phyloP scores from a whole-genome alignment of 495 filamentous ascomycete species.

The Aspergillus indologenus region DNA sequence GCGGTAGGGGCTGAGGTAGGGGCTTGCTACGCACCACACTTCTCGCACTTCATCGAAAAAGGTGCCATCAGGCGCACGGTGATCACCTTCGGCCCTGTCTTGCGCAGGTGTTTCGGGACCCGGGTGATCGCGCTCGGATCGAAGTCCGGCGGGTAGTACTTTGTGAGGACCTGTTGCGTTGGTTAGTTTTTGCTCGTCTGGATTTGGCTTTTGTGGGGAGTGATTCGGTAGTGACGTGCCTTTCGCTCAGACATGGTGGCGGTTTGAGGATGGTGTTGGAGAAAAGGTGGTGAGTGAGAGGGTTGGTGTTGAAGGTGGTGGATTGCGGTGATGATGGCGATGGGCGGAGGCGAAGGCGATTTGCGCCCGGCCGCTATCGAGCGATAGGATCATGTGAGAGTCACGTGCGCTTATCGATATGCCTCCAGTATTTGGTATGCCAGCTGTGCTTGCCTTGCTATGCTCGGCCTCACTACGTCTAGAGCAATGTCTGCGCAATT shows the following conservation, averaged over 20 bases:
- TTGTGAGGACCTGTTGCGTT: conserved; percentile 26
- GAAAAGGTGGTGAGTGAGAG: neutral
- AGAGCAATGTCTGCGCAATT: too few relatives aligned
- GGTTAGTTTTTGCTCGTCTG: too few relatives aligned
- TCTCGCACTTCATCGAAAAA: conserved; percentile 87
- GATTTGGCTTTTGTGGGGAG: too few relatives aligned
- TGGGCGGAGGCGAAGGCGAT: neutral
- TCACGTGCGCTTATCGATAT: neutral
- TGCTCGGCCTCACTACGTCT: too few relatives aligned
- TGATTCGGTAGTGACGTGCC: conserved; percentile 13
- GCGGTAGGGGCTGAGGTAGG: neutral
- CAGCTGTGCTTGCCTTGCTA: neutral
- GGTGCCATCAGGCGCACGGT: conserved; percentile 96
- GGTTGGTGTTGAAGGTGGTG: neutral
- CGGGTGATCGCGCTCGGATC: conserved; percentile 83
- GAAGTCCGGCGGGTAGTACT: conserved; percentile 96
- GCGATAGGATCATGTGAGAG: neutral
- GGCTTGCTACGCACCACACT: conserved; percentile 56
- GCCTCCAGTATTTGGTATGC: neutral
- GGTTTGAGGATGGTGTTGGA: neutral
- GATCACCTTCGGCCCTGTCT: conserved; percentile 72
- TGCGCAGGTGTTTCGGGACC: conserved; percentile 57
- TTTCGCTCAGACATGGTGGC: conserved; percentile 75
- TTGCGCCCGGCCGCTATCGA: neutral
- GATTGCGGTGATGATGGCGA: neutral